phyloP scores from a whole-genome alignment of 129 eudicot genomes.

The Helichrysum umbraculigerum region DNA sequence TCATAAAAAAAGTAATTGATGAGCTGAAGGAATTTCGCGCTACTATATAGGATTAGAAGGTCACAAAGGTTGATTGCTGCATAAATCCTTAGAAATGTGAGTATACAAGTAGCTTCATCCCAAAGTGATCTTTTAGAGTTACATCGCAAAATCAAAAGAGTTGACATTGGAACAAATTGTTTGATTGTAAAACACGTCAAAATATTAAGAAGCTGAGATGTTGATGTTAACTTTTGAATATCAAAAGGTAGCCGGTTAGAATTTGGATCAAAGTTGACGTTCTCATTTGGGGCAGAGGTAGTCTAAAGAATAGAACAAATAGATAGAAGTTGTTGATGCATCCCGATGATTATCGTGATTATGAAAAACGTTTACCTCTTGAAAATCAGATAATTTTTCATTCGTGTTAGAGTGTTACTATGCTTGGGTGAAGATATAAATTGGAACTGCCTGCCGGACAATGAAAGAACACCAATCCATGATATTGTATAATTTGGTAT shows the following conservation, averaged over 20 bases:
- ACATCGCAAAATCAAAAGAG: background rate
- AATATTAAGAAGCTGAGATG: background rate
- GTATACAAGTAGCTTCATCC: slow-evolving; percentile 5
- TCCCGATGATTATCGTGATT: background rate
- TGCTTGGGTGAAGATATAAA: no score
- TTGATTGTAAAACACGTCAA: background rate
- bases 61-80: background rate
- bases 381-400: no score
- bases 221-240: slow-evolving; percentile 11
- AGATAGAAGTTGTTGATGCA: background rate
- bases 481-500: no score
- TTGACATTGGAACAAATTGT: background rate
- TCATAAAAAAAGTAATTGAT: background rate
- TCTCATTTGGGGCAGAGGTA: background rate
- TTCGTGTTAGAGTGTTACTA: no score
- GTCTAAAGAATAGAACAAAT: background rate
- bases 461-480: no score
- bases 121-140: background rate
- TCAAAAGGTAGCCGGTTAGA: slow-evolving; percentile 10
- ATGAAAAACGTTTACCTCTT: background rate
- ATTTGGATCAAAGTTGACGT: background rate
- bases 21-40: background rate
- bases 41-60: background rate
- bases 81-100: no score
- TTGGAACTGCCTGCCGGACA: no score